These are phyloP conservation scores for Calonectria ilicicola DNA, from an alignment of 2,329 filamentous ascomycete genomes.

Conservation along the genomic window DNA sequence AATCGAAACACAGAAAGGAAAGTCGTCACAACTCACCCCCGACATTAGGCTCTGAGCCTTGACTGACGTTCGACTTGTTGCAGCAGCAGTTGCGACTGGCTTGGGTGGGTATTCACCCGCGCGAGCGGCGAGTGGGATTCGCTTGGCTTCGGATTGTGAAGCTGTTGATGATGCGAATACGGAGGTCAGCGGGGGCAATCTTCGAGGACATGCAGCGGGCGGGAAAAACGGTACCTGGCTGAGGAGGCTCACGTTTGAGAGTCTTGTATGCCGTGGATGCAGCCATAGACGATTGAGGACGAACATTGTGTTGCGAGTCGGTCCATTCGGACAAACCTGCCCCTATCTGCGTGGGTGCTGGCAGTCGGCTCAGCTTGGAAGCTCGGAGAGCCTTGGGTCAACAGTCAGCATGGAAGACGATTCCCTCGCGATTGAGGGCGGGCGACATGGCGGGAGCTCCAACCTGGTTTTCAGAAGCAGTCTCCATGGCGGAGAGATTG, in stretches of 20 bases:
- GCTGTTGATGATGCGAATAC: slow-evolving; percentile 50
- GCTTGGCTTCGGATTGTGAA: slow-evolving; percentile 68
- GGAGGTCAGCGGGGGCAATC: slow-evolving; percentile 28
- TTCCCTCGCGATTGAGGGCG: not conserved
- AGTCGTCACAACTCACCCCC: slow-evolving; percentile 40
- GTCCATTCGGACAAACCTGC: slow-evolving; percentile 65
- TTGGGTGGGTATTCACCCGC: slow-evolving; percentile 63
- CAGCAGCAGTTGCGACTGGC: slow-evolving; percentile 53
- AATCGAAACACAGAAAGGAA: slow-evolving; percentile 17
- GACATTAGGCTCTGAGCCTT: slow-evolving; percentile 58
- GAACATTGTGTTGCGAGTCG: slow-evolving; percentile 71
- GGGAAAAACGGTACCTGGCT: slow-evolving; percentile 52
- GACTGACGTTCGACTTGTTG: slow-evolving; percentile 55
- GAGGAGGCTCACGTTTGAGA: slow-evolving; percentile 64
- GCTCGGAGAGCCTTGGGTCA: slow-evolving; percentile 40
- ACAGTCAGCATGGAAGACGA: slow-evolving; percentile 7
- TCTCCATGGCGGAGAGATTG: slow-evolving; percentile 46
- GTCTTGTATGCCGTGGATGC: slow-evolving; percentile 54
- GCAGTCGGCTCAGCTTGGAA: slow-evolving; percentile 49
- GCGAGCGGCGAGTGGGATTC: slow-evolving; percentile 68
- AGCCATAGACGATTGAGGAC: slow-evolving; percentile 57
- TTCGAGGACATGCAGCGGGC: not conserved
- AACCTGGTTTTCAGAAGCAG: slow-evolving; percentile 46
- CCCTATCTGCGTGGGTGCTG: slow-evolving; percentile 41
- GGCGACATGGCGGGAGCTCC: not conserved